Evolutionary conservation across 2,329 filamentous ascomycete species (phyloP), one percentile per base, ranked within the genome.

Genomic region (Ophiosphaerella narmari): DNA sequence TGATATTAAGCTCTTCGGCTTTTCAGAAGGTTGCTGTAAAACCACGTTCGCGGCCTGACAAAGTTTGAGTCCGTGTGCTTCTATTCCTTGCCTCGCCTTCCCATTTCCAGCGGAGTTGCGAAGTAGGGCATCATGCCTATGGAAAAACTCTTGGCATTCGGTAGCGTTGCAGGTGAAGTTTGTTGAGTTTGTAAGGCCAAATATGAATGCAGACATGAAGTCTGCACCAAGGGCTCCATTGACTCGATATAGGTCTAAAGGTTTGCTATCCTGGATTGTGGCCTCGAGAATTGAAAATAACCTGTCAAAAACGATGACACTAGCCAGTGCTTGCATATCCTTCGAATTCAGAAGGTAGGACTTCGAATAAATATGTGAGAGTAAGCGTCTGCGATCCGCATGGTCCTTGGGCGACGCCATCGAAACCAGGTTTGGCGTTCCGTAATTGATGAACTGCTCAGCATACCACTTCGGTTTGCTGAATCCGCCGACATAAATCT

Each of bases 1-100:
- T 71, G 34, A 68, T 68, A 54, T 72, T 70, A 60, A 75, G 71
- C 7, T 73, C 73, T 1, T 63, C 54, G 38, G 9, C 38, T 31
- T 40, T 14, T 40, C 21, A 40, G 38, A 40, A 40, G 38, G 21
- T 24, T 26, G 38, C 38, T 40, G 38, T 40, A 40, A 21, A 26
- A 40, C 24, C 38, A 29, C 21, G 21, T 40, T 40, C 8, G 38
- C 38, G 14, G 38, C 38, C 11, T 26, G 18, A 31, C 38, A 40
- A 40, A 40, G 38, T 40, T 29, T 14, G 18, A 40, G 38, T 12
- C 38, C 38, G 11, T 40, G 38, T 40, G 38, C 24, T 40, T 40
- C 38, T n/a, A 26, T 14, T 40, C 31, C 38, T 31, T 40, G 21
- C 21, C 21, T 40, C 21, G 24, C 24, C 8, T 40, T 40, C 38